phyloP scores from a whole-genome alignment of 2,329 filamentous ascomycete species.

The Cladosporium cucumerinum region DNA sequence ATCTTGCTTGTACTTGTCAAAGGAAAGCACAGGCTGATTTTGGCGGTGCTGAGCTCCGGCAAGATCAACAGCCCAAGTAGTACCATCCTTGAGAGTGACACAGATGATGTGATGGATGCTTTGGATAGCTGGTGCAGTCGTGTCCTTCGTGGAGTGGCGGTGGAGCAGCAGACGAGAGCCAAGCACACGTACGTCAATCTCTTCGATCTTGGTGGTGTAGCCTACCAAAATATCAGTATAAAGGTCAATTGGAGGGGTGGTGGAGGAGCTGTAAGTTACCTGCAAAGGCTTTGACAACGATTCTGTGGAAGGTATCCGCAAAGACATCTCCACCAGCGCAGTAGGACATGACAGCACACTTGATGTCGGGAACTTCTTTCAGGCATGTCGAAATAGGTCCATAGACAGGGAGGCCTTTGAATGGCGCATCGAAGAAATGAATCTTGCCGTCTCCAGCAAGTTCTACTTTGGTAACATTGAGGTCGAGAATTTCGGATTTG shows the following conservation, averaged over 20 bases:
- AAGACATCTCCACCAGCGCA: not conserved
- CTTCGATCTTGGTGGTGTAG: not conserved
- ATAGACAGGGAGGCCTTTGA: not conserved
- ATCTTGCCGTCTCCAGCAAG: constrained; percentile 2
- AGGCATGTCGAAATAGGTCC: not conserved
- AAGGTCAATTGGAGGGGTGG: not conserved
- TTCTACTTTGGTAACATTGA: constrained; percentile 5
- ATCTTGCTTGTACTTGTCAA: constrained; percentile 8
- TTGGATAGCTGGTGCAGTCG: not conserved
- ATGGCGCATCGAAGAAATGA: not conserved
- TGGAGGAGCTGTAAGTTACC: not conserved
- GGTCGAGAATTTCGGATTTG: constrained; percentile 16
- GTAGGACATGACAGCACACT: not conserved
- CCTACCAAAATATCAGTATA: not conserved
- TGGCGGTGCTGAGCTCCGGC: constrained; percentile 22
- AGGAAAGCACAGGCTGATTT: constrained; percentile 12
- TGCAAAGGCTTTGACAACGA: not conserved
- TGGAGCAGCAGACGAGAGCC: not conserved
- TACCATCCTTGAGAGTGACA: constrained; percentile 13
- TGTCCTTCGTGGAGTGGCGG: not conserved
- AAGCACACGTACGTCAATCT: not conserved
- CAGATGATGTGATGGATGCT: constrained; percentile 14
- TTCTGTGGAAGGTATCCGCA: not conserved
- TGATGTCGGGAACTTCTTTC: not conserved
- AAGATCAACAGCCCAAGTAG: constrained; percentile 20